Evolutionary conservation across 2,329 filamentous ascomycete species (phyloP), one percentile per base, ranked within the genome.

Genomic region (Calonectria pseudoturangicola): DNA sequence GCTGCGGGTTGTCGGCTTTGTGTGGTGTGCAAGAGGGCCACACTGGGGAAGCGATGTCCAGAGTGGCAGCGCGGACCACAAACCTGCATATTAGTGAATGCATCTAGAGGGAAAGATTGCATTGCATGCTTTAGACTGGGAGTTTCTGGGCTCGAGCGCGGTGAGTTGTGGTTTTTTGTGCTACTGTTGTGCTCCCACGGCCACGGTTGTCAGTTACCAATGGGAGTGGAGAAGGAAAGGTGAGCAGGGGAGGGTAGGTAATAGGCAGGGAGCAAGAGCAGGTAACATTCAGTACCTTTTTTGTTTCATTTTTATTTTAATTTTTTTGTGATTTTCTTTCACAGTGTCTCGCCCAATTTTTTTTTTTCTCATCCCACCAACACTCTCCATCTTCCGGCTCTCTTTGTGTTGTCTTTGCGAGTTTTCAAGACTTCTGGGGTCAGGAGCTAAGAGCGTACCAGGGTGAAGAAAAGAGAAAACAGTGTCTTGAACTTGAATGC

Each of bases 131-230:
- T 41, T 63, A 30, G 48, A 36, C 33, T 13, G 8, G 12, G 33
- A 56, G 30, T 64, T 2, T 4, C 10, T 56, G 62, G 63, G 73
- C 66, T 73, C 54, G 50, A 64, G 63, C 58, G 58, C 50, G 58
- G 65, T 60, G 58, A 63, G 54, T 68, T 39, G 74, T 67, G 67
- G 63, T 68, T 78, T 45, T 68, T 78, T 45, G 75, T 56, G 69
- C 70, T 69, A 66, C 73, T 25, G 30, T 70, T 36, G 77, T 79
- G 67, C 65, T 28, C 73, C 77, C 74, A 78, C 67, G 66, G 39
- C 71, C 72, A 67, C 72, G 74, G 71, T 63, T 58, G 28, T 27
- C 54, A 16, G 54, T 45, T 36, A 54, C 43, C 41, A 66, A 36
- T 33, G 54, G 33, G 15, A 41, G 54, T 60, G 54, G 54, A 15